Evolutionary conservation across 345 rosid species (phyloP).

Genomic region (Leavenworthia alabamica): DNA sequence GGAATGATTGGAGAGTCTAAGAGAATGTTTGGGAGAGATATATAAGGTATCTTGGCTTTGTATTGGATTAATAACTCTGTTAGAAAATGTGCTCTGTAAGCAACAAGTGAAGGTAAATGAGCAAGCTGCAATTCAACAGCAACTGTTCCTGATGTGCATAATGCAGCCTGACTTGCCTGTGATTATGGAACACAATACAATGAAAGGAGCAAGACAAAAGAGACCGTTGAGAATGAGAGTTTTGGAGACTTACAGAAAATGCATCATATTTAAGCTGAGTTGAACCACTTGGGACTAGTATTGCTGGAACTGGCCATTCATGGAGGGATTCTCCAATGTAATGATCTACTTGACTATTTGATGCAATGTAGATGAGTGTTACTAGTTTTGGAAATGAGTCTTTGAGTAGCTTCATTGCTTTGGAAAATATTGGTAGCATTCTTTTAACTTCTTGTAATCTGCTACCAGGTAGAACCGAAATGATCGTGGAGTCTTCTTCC

Average conservation of each 20-base stretch:
- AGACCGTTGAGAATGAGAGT: neutral
- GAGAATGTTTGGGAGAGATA: constrained; percentile 87
- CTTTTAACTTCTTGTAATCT: constrained; percentile 82
- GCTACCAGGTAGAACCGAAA: constrained; percentile 89
- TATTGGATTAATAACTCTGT: constrained; percentile 67
- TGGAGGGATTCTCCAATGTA: constrained; percentile 31
- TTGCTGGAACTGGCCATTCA: constrained; percentile 73
- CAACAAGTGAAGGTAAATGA: constrained; percentile 68
- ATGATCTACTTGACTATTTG: constrained; percentile 63
- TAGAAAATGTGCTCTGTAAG: constrained; percentile 72
- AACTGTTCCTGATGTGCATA: constrained; percentile 98
- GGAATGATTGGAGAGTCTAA: constrained; percentile 64
- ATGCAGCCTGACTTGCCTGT: constrained; percentile 80
- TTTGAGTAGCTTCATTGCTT: constrained; percentile 46
- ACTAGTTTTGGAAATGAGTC: constrained; percentile 44
- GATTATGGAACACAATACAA: neutral
- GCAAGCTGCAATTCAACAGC: constrained; percentile 86
- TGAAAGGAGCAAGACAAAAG: neutral
- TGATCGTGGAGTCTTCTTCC: constrained; percentile 52
- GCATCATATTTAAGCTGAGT: constrained; percentile 63
- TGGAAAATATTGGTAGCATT: constrained; percentile 76
- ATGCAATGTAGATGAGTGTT: constrained; percentile 64
- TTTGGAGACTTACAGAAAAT: constrained; percentile 50
- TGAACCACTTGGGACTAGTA: constrained; percentile 64
- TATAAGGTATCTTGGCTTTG: constrained; percentile 80